A percentile compares a stretch with the other conserved stretches of the same genome.
Evolutionary conservation across 1,284 basidiomycete genomes (phyloP).

Genomic region (Rhodotorula sp.): DNA sequence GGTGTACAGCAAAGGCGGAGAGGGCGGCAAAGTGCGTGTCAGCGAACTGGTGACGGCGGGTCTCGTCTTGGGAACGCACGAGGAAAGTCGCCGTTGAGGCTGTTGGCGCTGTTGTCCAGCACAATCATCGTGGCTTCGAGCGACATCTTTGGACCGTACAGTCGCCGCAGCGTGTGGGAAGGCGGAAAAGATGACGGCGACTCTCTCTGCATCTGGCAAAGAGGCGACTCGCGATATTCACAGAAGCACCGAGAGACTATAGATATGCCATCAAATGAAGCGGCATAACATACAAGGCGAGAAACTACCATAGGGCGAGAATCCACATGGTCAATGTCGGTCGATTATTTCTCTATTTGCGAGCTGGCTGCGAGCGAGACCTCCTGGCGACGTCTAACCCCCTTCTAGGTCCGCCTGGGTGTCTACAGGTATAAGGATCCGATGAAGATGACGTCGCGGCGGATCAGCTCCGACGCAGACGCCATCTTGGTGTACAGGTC

Average conservation of each 20-base stretch:
- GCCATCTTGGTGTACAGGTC: conserved; percentile 98
- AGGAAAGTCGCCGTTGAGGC: conserved; percentile 82
- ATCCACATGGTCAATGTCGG: too few relatives aligned
- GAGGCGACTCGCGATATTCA: too few relatives aligned
- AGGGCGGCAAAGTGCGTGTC: background rate
- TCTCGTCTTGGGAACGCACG: conserved; percentile 52
- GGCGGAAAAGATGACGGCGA: background rate
- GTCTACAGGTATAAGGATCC: conserved; percentile 37
- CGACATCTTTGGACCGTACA: conserved; percentile 64
- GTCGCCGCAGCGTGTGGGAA: background rate
- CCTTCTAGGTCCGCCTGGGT: background rate
- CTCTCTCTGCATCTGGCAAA: background rate
- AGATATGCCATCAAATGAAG: too few relatives aligned
- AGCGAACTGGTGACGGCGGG: background rate
- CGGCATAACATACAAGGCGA: too few relatives aligned
- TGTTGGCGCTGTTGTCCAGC: conserved; percentile 52
- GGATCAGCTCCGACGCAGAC: conserved; percentile 86
- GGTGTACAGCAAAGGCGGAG: background rate
- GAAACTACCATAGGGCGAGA: too few relatives aligned
- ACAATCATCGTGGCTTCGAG: conserved; percentile 88
- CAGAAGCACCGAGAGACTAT: too few relatives aligned
- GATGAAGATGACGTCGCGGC: conserved; percentile 65
- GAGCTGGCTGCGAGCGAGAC: background rate
- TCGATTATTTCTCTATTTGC: too few relatives aligned
- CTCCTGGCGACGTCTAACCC: background rate